phyloP scores from a whole-genome alignment of 495 filamentous ascomycete species.

The Lophiostoma macrostomum region DNA sequence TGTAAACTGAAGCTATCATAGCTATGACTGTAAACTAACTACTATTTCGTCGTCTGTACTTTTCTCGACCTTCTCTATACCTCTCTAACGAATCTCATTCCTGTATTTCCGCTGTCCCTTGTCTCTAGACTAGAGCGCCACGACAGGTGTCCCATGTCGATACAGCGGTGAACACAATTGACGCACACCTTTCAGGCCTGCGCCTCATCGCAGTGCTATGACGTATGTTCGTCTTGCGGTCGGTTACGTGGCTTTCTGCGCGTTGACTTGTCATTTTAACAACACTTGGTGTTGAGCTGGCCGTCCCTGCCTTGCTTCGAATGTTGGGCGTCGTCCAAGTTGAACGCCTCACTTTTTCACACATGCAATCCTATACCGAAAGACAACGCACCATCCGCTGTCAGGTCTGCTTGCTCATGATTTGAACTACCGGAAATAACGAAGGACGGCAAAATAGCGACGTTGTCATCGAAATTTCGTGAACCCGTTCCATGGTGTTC shows the following conservation, averaged over 20 bases:
- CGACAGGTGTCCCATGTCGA: constrained; percentile 10
- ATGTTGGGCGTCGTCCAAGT: constrained; percentile 8
- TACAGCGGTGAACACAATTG: constrained; percentile 18
- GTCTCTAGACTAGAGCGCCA: neutral
- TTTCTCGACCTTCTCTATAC: constrained; percentile 7
- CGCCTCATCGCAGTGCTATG: neutral
- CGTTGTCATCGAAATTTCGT: constrained; percentile 6
- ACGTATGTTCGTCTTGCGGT: too few relatives aligned
- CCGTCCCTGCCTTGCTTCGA: neutral
- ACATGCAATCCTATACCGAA: neutral
- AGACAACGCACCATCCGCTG: constrained; percentile 4
- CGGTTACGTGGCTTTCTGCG: constrained; percentile 25
- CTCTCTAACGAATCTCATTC: constrained; percentile 7
- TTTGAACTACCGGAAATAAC: too few relatives aligned
- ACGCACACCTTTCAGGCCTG: neutral
- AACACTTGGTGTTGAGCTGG: neutral
- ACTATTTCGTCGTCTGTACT: neutral
- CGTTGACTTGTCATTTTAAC: constrained; percentile 20
- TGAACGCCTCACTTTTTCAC: constrained; percentile 16
- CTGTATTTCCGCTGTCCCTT: neutral
- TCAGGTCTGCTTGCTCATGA: too few relatives aligned
- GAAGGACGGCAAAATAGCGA: neutral
- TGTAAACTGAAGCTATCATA: constrained; percentile 5
- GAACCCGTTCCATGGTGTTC: constrained; percentile 2
- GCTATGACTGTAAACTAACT: constrained; percentile 22